Evolutionary conservation across 1,284 basidiomycete genomes (phyloP).

Genomic region (Fomitopsis pinicola): DNA sequence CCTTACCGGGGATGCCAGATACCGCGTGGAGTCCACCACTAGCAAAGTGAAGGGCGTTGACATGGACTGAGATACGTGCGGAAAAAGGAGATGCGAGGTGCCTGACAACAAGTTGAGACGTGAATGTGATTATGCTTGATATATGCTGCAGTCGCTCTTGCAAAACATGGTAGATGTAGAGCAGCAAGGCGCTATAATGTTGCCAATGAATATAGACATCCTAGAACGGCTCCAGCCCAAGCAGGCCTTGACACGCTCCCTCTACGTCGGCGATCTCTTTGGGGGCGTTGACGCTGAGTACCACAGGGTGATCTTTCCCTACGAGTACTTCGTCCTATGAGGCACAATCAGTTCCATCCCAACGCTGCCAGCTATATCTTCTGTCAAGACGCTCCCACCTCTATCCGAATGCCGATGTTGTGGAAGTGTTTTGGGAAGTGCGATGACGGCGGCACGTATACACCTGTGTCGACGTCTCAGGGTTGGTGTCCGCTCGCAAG

Average conservation of each 20-base stretch:
- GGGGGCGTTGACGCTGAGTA: conserved; percentile 78
- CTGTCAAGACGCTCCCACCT: conserved; percentile 41
- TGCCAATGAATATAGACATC: background rate
- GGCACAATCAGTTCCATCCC: background rate
- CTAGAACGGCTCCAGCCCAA: conserved; percentile 64
- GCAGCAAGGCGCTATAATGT: background rate
- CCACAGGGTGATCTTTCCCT: conserved; percentile 57
- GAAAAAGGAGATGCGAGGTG: background rate
- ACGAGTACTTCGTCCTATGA: conserved; percentile 82
- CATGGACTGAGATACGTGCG: background rate
- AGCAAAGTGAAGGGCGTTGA: background rate
- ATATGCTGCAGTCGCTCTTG: background rate
- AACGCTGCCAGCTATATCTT: too few relatives aligned
- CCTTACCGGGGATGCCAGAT: background rate
- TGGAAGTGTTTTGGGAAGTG: conserved; percentile 85
- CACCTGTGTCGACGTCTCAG: conserved; percentile 33
- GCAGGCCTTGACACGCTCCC: conserved; percentile 75
- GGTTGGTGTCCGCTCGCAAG: background rate
- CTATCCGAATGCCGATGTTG: conserved; percentile 86
- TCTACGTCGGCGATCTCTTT: conserved; percentile 91
- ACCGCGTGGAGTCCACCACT: conserved; percentile 1
- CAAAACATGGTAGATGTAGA: background rate
- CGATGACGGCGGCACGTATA: conserved; percentile 79
- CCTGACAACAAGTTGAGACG: background rate
- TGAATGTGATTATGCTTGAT: background rate